Percentiles rank a stretch among this genome's conserved stretches.
phyloP scores from a whole-genome alignment of 2,329 filamentous ascomycete species.

The Cyclaneusma minus region DNA sequence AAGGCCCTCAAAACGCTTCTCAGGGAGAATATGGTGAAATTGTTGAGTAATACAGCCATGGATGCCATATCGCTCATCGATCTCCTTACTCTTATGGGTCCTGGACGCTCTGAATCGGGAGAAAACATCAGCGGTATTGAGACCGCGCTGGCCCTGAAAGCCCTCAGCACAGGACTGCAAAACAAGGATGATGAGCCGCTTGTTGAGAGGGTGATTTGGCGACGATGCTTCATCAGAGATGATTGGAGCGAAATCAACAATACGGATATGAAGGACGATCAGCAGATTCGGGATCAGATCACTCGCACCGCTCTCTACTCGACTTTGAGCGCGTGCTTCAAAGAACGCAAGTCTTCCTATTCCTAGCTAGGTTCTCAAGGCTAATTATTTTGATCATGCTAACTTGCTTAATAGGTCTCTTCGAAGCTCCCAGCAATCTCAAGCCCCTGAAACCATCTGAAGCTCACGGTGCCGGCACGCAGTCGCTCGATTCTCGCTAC shows the following conservation, averaged over 20 bases:
- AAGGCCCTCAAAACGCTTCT: slow-evolving; percentile 56
- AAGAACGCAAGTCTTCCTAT: slow-evolving; percentile 38
- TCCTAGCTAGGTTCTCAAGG: slow-evolving; percentile 5
- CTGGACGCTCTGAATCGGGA: too few relatives aligned
- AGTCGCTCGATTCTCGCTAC: slow-evolving; percentile 46
- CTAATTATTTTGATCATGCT: slow-evolving; percentile 14
- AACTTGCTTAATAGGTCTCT: slow-evolving; percentile 18
- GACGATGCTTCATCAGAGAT: slow-evolving; percentile 68
- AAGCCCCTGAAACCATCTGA: slow-evolving; percentile 35
- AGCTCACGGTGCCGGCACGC: slow-evolving; percentile 41
- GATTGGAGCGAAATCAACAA: slow-evolving; percentile 73
- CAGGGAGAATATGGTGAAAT: slow-evolving; percentile 49
- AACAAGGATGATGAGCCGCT: slow-evolving; percentile 41
- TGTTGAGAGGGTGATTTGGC: slow-evolving; percentile 60
- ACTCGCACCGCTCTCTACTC: slow-evolving; percentile 51
- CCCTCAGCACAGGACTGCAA: slow-evolving; percentile 25
- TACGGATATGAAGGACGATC: slow-evolving; percentile 58
- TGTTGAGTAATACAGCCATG: slow-evolving; percentile 60
- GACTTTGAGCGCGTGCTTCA: slow-evolving; percentile 48
- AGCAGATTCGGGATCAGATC: slow-evolving; percentile 46
- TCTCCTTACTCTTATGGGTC: slow-evolving; percentile 63
- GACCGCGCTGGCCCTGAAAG: slow-evolving; percentile 44
- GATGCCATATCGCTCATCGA: slow-evolving; percentile 53
- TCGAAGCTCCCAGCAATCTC: slow-evolving; percentile 25
- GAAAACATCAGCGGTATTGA: slow-evolving; percentile 35